These are phyloP conservation scores for Nicotiana tomentosiformis DNA, from an alignment of 257 asterid genomes.

Conservation along the genomic window DNA sequence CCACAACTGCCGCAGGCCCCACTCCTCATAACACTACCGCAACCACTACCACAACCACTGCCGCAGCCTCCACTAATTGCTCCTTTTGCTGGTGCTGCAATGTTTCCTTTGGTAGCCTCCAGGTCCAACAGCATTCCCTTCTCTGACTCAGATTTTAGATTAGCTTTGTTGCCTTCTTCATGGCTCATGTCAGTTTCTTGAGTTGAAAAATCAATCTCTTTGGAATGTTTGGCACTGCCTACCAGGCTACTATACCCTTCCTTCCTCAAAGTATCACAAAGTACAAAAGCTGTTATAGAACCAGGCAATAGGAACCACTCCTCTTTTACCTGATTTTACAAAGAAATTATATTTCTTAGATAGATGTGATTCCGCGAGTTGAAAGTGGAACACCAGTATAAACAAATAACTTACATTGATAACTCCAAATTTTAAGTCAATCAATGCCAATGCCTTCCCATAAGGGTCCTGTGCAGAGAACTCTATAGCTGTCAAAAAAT, in stretches of 20 bases:
- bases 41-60: background rate
- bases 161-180: conserved; percentile 20
- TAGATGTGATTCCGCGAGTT: background rate
- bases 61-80: conserved; percentile 27
- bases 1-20: conserved; percentile 25
- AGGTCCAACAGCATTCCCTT: conserved; percentile 10
- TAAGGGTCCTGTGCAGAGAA: conserved; percentile 72
- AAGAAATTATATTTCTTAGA: conserved; percentile 1
- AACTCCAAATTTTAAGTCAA: conserved; percentile 60
- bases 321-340: conserved; percentile 56
- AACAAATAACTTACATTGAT: conserved; percentile 41
- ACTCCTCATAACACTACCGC: background rate
- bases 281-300: conserved; percentile 47
- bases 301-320: conserved; percentile 72
- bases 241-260: conserved; percentile 42
- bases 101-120: conserved; percentile 22
- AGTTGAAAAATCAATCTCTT: conserved; percentile 16
- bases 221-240: conserved; percentile 16
- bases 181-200: conserved; percentile 26
- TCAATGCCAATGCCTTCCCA: conserved; percentile 68
- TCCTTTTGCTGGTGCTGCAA: conserved; percentile 20
- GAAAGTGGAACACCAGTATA: background rate
- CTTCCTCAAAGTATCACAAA: conserved; percentile 48
- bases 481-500: conserved; percentile 67
- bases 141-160: background rate